Evolutionary conservation across 805 yeast species (phyloP).

Genomic region (Candida takata): DNA sequence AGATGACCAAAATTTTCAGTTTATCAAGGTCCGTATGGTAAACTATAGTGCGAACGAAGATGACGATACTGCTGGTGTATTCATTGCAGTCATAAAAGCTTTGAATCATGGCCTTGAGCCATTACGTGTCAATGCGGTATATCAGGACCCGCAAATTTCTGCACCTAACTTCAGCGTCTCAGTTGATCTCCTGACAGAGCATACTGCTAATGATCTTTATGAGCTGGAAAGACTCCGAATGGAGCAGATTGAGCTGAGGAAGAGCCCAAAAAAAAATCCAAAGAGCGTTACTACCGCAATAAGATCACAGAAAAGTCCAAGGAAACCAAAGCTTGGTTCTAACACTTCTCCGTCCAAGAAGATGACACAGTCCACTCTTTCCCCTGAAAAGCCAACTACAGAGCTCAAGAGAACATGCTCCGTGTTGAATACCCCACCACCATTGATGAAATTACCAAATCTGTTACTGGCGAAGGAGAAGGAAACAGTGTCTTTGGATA

Average conservation of each 20-base stretch:
- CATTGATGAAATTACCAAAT: not conserved
- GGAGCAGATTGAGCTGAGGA: not conserved
- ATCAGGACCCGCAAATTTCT: constrained; percentile 6
- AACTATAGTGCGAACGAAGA: not conserved
- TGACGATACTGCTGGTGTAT: not conserved
- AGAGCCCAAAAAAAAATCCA: not conserved
- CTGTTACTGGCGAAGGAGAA: no score
- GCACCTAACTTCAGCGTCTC: constrained; percentile 4
- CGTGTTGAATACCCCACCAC: not conserved
- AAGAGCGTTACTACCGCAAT: not conserved
- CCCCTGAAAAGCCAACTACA: not conserved
- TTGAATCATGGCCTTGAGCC: constrained; percentile 1
- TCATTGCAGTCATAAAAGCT: constrained; percentile 3
- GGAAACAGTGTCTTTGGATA: no score
- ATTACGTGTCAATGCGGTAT: constrained; percentile 2
- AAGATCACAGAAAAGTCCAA: not conserved
- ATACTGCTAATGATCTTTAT: not conserved
- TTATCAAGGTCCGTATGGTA: constrained; percentile 3
- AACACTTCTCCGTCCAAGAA: constrained; percentile 1
- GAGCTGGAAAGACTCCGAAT: not conserved
- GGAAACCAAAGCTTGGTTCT: not conserved
- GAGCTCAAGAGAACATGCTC: no score
- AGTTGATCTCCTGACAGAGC: constrained; percentile 3
- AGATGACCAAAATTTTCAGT: constrained; percentile 3
- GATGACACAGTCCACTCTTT: not conserved